phyloP scores from a whole-genome alignment of 2,329 filamentous ascomycete species.

The Ceratocystis lukuohia region DNA sequence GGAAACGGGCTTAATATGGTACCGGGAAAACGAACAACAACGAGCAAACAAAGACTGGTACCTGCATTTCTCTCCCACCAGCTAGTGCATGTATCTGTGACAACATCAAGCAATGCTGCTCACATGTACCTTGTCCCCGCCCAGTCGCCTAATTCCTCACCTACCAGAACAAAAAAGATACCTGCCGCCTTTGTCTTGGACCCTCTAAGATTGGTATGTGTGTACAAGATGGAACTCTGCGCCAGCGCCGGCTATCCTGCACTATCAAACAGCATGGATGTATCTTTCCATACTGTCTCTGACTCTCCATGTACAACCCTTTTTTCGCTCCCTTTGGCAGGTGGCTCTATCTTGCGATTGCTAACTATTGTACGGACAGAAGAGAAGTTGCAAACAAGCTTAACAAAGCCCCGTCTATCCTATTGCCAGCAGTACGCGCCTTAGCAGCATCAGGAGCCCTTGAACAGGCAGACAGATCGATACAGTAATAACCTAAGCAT shows the following conservation, averaged over 20 bases:
- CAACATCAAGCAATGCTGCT: not conserved
- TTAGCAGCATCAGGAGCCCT: not conserved
- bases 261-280: not conserved
- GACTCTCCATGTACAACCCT: not conserved
- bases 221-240: conserved; percentile 1
- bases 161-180: not conserved
- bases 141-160: not conserved
- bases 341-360: not conserved
- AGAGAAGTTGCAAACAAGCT: not conserved
- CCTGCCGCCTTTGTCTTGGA: not conserved
- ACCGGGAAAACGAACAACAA: not conserved
- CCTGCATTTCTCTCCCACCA: not conserved
- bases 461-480: not conserved
- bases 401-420: too few species aligned
- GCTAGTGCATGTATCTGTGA: not conserved
- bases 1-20: not conserved
- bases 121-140: not conserved
- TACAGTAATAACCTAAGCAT: not conserved
- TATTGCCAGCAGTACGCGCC: not conserved
- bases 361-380: not conserved
- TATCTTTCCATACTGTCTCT: not conserved
- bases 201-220: not conserved
- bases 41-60: not conserved
- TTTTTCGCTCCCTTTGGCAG: not conserved
- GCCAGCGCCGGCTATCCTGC: not conserved